Percentiles rank a stretch among this genome's conserved stretches.
Evolutionary conservation across 2,329 filamentous ascomycete genomes (phyloP).

Genomic region (Hymenoscyphus linearis): DNA sequence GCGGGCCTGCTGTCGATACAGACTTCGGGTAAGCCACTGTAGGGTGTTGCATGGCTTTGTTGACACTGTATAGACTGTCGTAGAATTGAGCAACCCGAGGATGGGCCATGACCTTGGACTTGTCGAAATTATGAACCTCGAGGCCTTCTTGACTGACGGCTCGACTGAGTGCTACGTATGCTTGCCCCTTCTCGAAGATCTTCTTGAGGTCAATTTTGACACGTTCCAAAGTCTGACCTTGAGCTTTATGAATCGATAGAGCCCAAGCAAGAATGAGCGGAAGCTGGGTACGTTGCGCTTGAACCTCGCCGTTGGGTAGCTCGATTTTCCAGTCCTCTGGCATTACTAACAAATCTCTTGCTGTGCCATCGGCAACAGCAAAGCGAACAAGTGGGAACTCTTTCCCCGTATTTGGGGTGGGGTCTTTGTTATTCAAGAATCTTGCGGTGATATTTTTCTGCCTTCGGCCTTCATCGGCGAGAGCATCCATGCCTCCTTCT

Average conservation of each 20-base stretch:
- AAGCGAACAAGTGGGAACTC: constrained; percentile 85
- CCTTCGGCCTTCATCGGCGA: constrained; percentile 38
- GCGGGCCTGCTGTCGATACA: constrained; percentile 19
- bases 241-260: constrained; percentile 94
- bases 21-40: constrained; percentile 22
- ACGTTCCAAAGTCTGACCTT: constrained; percentile 81
- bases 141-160: constrained; percentile 83
- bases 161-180: constrained; percentile 92
- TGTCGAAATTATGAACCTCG: constrained; percentile 84
- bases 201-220: constrained; percentile 91
- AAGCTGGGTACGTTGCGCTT: constrained; percentile 76
- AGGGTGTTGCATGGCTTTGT: constrained; percentile 39
- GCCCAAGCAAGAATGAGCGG: constrained; percentile 96
- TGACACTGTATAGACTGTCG: constrained; percentile 69
- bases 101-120: constrained; percentile 90
- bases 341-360: constrained; percentile 72
- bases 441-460: constrained; percentile 39
- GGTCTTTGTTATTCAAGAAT: constrained; percentile 36
- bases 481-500: constrained; percentile 39
- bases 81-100: constrained; percentile 84
- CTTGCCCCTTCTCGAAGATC: constrained; percentile 96
- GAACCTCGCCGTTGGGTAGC: constrained; percentile 88
- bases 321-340: constrained; percentile 96
- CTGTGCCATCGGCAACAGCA: constrained; percentile 69
- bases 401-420: constrained; percentile 40